Evolutionary conservation across 75 land plant genomes (phyloP).

Genomic region (Larix kaempferi): DNA sequence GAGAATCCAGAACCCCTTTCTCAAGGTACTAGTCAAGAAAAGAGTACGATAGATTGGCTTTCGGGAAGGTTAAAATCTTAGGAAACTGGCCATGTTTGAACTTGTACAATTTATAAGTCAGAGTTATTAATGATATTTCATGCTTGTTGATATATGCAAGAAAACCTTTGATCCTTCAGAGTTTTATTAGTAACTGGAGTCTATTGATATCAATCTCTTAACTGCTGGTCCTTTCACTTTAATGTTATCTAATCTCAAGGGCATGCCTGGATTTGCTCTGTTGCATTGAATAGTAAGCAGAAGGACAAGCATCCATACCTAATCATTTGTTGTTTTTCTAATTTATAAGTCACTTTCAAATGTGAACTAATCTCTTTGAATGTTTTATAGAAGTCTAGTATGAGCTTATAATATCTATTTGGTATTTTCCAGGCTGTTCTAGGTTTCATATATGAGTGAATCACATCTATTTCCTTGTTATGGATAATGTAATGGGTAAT

Average conservation of each 20-base stretch:
- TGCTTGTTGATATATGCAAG: background rate
- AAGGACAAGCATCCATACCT: background rate
- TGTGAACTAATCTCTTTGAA: background rate
- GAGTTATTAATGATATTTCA: background rate
- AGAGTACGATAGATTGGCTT: background rate
- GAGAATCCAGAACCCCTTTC: background rate
- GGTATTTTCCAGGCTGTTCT: background rate
- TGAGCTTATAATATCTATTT: background rate
- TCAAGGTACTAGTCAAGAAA: background rate
- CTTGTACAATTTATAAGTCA: background rate
- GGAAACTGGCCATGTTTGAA: background rate
- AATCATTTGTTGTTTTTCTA: background rate
- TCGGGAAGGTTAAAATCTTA: background rate
- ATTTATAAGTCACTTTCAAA: background rate
- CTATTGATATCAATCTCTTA: background rate
- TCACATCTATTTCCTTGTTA: background rate
- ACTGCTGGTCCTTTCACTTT: background rate
- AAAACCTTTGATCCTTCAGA: background rate
- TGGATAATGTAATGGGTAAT: background rate
- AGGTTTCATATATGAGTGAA: background rate
- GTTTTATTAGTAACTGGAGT: background rate
- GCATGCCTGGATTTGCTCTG: background rate
- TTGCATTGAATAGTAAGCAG: background rate
- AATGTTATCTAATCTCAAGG: background rate
- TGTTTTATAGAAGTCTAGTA: background rate